Base-by-base conservation (phyloP, 768 basidiomycete species). In the Calocybe gangraenosa region DNA sequence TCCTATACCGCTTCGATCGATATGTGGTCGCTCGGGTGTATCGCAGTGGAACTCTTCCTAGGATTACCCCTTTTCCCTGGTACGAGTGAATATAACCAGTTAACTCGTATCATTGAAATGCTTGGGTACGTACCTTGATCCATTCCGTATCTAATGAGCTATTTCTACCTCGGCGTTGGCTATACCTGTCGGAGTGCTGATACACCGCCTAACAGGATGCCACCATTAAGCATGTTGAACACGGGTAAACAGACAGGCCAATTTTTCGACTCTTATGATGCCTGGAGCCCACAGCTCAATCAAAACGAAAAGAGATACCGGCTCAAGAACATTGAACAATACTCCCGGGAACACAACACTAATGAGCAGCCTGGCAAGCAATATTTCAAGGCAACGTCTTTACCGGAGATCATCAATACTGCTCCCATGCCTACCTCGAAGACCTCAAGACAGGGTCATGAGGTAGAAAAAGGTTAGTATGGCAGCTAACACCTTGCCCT, bases 21-120 rank as follows among this genome's bases (percentile, higher is more conserved):
- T 65, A 97, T 99, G 93, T 99, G 96, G 96, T 94, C 91, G 14
- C 68, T 99, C 48, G 96, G 96, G 2, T 98, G 96, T 60, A 99
- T 99, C 49, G 96, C 94, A 4, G 95, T 98, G 21, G 96, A 99
- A 62, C 80, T 98, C 31, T 99, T 98, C 76, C 73, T 98, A 37
- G 96, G 96, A 6, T 63, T 99, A 42, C 96, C 96, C 7, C 71
- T 98, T 13, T 99, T 99, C 68, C 96, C 96, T 2, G 96, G 96
- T 18, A 98, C 96, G 28, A 96, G 93, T 72, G 96, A 99, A 67
- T 99, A 96, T 67, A 99, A 99, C 66, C 96, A 99, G 63, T 76
- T 98, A 44, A 93, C 91, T 17, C 76, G 96, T 47, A 98, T 99
- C 42, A 84, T 96, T 23, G 96, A 98, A 58, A 97, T 98, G 93